Conservation (phyloP, 2,329 filamentous ascomycete species). For the Lecanicillium sp. region DNA sequence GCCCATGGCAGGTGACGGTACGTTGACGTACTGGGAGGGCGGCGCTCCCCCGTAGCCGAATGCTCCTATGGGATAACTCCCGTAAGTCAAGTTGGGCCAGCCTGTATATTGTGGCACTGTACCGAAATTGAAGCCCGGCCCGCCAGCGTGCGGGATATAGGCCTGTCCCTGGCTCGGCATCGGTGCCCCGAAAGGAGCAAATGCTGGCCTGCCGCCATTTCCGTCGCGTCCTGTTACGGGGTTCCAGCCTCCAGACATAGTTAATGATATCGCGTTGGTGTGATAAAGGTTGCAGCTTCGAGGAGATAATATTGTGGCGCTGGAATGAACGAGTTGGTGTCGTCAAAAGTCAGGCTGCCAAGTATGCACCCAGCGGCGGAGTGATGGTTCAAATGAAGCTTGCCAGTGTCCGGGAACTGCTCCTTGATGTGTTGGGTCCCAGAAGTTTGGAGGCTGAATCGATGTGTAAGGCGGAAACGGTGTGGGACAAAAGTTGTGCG, state of each 20-base stretch:
- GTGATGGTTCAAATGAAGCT: constrained; percentile 20
- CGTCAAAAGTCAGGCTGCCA: constrained; percentile 24
- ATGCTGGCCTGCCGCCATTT: constrained; percentile 21
- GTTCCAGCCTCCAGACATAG: constrained; percentile 33
- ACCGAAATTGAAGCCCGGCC: constrained; percentile 25
- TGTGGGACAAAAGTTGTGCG: constrained; percentile 2
- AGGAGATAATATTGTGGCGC: too few species aligned
- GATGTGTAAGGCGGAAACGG: constrained; percentile 4
- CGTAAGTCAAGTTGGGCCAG: constrained; percentile 20
- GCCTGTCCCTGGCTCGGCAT: constrained; percentile 27
- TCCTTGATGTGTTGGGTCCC: constrained; percentile 22
- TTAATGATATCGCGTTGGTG: neutral
- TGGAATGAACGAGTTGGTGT: neutral
- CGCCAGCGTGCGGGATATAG: constrained; percentile 28
- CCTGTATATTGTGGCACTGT: constrained; percentile 13
- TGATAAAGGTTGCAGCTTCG: too few species aligned
- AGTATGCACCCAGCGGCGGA: constrained; percentile 22
- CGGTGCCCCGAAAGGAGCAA: constrained; percentile 25
- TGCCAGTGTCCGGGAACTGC: constrained; percentile 27
- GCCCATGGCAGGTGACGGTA: neutral
- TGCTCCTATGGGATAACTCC: constrained; percentile 13
- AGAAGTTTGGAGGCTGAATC: constrained; percentile 12
- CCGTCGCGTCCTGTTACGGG: constrained; percentile 30
- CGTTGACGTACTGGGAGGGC: too few species aligned
- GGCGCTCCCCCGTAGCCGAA: too few species aligned